Evolutionary conservation across 768 basidiomycete genomes (phyloP), one percentile per base, ranked within the genome.

Genomic region (Udeniomyces megalosporus): DNA sequence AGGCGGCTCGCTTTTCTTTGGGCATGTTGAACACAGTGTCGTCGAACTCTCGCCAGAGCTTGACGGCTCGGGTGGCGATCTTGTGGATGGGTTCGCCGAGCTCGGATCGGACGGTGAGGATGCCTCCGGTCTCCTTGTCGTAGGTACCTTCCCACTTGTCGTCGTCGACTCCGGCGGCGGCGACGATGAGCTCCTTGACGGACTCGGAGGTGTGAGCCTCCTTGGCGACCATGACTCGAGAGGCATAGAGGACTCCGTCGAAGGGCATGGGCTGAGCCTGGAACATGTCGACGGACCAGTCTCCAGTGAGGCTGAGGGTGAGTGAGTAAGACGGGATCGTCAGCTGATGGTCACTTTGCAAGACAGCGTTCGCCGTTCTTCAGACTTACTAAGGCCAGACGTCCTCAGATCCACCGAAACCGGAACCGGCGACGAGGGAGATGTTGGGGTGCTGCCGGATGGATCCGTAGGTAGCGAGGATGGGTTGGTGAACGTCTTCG

Each of bases 81-180:
- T 99, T 99, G 78, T 99, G 95, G 69, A 97, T 97, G 12, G 95
- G 95, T 74, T 99, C 95, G 45, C 92, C 92, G 53, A 99, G 81
- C 78, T 99, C 95, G 4, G 93, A 97, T 67, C 85, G 86, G 65
- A 99, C 95, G 6, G 93, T 97, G 65, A 97, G 80, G 68, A 97
- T 85, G 38, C 95, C 93, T 61, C 93, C 95, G 6, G 91, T 95
- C 64, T 91, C 86, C 75, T 88, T 90, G 66, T 79, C 75, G 73
- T 97, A 97, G 0, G 95, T 96, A 35, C 85, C 87, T 72, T 97
- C 93, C 74, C 92, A 97, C 60, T 84, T 78, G 56, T 77, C 80
- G 70, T 97, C 91, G 46, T 62, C 73, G 44, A 96, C 91, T 74
- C 95, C 95, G n/a, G 85, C 70, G 1, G 93, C 91, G 49, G 85